Evolutionary conservation across 2,329 filamentous ascomycete species (phyloP).

Genomic region (Ceratocystis harringtonii): DNA sequence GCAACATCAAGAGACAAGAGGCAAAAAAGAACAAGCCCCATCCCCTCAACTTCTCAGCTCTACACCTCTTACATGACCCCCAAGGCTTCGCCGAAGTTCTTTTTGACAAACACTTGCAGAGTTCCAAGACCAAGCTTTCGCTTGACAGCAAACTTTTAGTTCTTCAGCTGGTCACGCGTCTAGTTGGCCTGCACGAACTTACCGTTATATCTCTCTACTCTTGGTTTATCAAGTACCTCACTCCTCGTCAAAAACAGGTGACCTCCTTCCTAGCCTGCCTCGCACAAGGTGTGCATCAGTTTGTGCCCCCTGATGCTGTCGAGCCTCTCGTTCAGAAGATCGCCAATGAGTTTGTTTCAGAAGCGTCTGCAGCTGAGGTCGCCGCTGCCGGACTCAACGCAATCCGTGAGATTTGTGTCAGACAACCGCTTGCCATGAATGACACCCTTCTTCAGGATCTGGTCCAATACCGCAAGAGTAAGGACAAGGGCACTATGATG

Average conservation of each 20-base stretch:
- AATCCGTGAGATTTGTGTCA: constrained; percentile 82
- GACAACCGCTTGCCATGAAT: constrained; percentile 91
- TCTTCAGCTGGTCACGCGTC: constrained; percentile 73
- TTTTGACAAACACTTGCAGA: constrained; percentile 83
- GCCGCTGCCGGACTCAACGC: constrained; percentile 84
- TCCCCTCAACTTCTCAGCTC: constrained; percentile 84
- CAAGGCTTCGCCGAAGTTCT: constrained; percentile 84
- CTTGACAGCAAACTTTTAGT: constrained; percentile 84
- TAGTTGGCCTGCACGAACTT: constrained; percentile 85
- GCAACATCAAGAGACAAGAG: constrained; percentile 69
- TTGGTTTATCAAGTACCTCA: constrained; percentile 88
- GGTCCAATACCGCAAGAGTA: constrained; percentile 90
- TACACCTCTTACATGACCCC: constrained; percentile 86
- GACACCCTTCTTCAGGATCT: constrained; percentile 92
- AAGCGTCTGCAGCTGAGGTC: constrained; percentile 81
- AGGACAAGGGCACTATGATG: constrained; percentile 99
- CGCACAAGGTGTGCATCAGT: constrained; percentile 77
- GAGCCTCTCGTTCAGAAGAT: constrained; percentile 90
- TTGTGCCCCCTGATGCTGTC: constrained; percentile 82
- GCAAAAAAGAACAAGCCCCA: constrained; percentile 79
- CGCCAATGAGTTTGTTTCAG: constrained; percentile 94
- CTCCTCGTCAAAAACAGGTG: constrained; percentile 73
- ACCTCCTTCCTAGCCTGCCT: constrained; percentile 87
- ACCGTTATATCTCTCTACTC: constrained; percentile 85
- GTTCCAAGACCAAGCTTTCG: constrained; percentile 66